Evolutionary conservation across 108 stramenopile species (phyloP), one percentile per base, ranked within the genome.

Genomic region (Parietichytrium sp.): DNA sequence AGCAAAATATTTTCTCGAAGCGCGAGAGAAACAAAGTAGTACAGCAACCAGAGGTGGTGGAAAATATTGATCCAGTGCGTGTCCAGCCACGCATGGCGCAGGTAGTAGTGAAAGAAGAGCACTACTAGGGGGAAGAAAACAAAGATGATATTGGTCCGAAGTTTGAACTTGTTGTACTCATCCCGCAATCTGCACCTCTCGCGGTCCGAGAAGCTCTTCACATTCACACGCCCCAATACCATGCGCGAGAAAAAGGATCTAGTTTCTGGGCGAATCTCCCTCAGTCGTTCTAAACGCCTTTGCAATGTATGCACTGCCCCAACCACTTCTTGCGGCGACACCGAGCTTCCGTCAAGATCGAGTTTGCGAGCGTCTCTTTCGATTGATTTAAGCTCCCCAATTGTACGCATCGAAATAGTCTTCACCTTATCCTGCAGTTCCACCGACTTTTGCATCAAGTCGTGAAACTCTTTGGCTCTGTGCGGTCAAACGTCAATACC

Each of bases 81-180:
- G 72, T 82, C 81, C 6, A 81, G 54, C 54, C 50, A 55, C 77
- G 27, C 80, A 8, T 77, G 33, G 26, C 79, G 27, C 0, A 82
- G 61, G n/a, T 45, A 47, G 61, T 72, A 72, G 55, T 48, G 80
- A 47, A 48, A 29, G 18, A 80, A 18, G 23, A 36, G 27, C 16
- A 29, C 25, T n/a, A 42, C 26, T 1, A 82, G 33, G 36, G 82
- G 82, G 48, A 82, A 23, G 26, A 82, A 12, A 26, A 82, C 23
- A 48, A 82, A 82, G 47, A 82, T 27, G 4, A 54, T 18, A 33
- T 82, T 82, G 20, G 82, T 82, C 4, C 82, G 78, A 10, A 23
- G 49, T 36, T 79, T 79, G 82, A 82, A 82, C 78, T 82, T 79
- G 72, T 82, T 38, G 49, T 79, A 79, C 82, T 82, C 82, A 13